These are phyloP conservation scores for Kandelia obovata DNA, from an alignment of 345 rosid species.

Conservation along the genomic window DNA sequence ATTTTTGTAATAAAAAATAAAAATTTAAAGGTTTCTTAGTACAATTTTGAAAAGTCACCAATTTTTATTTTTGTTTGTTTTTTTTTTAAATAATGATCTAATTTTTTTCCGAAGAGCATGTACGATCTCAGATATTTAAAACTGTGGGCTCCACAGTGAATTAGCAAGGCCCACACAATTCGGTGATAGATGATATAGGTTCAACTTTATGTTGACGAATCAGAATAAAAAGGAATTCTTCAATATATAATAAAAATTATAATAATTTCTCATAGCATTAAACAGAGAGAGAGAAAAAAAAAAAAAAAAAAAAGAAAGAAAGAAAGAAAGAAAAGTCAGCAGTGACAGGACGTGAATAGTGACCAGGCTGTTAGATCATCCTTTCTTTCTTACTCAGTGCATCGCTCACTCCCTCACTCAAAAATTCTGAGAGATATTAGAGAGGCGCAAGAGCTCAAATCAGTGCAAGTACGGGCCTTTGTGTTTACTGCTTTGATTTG, in stretches of 20 bases:
- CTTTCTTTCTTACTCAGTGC: neutral
- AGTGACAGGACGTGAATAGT: neutral
- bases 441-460: no score
- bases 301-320: neutral
- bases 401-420: neutral
- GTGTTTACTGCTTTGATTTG: neutral
- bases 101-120: no score
- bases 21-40: no score
- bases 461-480: no score
- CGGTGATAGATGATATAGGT: neutral
- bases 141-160: constrained; percentile 5
- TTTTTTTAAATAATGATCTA: no score
- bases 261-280: no score
- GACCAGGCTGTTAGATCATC: neutral
- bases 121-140: no score
- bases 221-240: constrained; percentile 25
- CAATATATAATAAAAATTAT: no score
- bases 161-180: constrained; percentile 15
- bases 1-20: no score
- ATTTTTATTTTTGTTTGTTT: no score
- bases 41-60: no score
- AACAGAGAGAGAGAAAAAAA: neutral
- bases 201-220: neutral
- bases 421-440: no score
- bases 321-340: neutral